Evolutionary conservation across 129 eudicot species (phyloP).

Genomic region (Erigeron canadensis): DNA sequence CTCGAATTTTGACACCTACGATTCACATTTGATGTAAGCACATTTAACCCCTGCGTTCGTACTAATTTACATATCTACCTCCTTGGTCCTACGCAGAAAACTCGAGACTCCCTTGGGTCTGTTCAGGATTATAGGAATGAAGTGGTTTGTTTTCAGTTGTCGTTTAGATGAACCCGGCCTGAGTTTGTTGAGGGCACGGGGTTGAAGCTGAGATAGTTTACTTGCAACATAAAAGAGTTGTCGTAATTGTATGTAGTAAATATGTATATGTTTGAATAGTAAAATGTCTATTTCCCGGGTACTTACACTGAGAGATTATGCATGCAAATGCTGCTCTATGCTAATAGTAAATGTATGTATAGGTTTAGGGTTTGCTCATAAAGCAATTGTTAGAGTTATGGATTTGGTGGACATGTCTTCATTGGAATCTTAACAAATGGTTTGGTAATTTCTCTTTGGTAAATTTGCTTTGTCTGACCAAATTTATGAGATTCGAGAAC

Average conservation of each 20-base stretch:
- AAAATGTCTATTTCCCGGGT: conserved; percentile 19
- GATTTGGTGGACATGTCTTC: no score
- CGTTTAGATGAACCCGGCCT: conserved; percentile 40
- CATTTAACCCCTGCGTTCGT: conserved; percentile 22
- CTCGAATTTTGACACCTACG: conserved; percentile 44
- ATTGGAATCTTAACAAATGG: no score
- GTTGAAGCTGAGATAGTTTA: conserved; percentile 32
- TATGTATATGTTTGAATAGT: conserved; percentile 36
- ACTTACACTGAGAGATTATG: conserved; percentile 2
- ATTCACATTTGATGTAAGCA: conserved; percentile 54
- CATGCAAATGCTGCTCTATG: conserved; percentile 8
- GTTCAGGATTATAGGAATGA: conserved; percentile 31
- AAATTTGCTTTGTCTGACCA: no score
- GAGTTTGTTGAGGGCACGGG: conserved; percentile 40
- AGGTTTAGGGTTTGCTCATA: conserved; percentile 2
- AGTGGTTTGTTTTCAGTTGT: conserved; percentile 30
- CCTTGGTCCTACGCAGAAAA: conserved; percentile 8
- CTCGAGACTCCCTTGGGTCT: conserved; percentile 26
- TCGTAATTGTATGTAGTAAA: conserved; percentile 41
- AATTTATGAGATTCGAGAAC: no score
- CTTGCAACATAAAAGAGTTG: conserved; percentile 37
- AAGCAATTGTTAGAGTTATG: neutral
- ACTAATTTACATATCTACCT: conserved; percentile 33
- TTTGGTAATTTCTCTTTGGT: no score
- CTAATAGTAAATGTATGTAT: conserved; percentile 16